A percentile compares a stretch with the other conserved stretches of the same genome.
These are phyloP conservation scores for Scenedesmus sp. DNA, from an alignment of 163 green algal species.

Conservation along the genomic window DNA sequence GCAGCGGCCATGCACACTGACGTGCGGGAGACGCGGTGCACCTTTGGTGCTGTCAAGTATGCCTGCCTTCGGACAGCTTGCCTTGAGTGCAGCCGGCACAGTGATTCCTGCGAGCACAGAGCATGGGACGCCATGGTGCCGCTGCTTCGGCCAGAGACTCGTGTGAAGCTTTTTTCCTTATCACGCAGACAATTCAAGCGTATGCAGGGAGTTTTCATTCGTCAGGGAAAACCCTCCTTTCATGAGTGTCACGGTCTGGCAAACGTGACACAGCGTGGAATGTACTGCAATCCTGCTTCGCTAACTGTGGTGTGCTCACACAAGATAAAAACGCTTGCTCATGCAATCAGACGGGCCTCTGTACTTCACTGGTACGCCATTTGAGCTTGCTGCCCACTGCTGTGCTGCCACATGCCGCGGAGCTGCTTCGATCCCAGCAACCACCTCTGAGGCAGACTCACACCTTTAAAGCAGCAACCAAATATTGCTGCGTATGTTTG, in stretches of 20 bases:
- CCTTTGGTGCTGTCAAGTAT: constrained; percentile 19
- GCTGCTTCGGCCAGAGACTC: neutral
- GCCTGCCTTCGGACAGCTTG: constrained; percentile 8
- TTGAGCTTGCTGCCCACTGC: too few species aligned
- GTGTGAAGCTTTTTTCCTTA: neutral
- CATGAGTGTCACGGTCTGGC: constrained; percentile 6
- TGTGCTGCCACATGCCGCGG: too few species aligned
- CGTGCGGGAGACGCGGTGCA: neutral
- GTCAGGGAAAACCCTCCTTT: neutral
- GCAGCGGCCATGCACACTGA: constrained; percentile 26
- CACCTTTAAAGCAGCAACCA: too few species aligned
- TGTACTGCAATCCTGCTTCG: neutral
- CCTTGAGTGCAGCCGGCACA: constrained; percentile 23
- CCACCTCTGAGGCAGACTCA: too few species aligned
- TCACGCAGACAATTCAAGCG: neutral
- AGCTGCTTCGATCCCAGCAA: too few species aligned
- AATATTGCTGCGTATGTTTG: too few species aligned
- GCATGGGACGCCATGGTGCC: constrained; percentile 12
- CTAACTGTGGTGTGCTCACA: neutral
- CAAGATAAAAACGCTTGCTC: neutral
- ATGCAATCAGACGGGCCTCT: neutral
- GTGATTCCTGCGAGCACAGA: constrained; percentile 1
- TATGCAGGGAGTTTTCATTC: neutral
- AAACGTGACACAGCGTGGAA: neutral
- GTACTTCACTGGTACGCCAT: too few species aligned